A percentile compares a stretch with the other conserved stretches of the same genome.
These are phyloP conservation scores for Orbilia quercus DNA, from an alignment of 2,329 filamentous ascomycete species.

Conservation along the genomic window DNA sequence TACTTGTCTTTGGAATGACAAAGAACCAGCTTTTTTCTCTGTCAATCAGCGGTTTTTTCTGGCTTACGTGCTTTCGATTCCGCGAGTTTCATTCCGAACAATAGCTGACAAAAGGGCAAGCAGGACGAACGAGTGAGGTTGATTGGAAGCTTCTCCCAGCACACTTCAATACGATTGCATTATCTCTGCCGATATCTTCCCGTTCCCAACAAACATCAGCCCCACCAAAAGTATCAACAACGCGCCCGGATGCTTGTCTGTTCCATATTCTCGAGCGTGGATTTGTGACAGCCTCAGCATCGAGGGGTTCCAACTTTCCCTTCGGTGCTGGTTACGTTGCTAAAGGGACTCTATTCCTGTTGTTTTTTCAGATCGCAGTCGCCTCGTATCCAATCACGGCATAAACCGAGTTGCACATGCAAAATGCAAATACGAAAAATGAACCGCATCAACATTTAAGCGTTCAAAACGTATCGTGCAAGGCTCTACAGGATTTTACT, in stretches of 20 bases:
- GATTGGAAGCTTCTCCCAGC: conserved; percentile 31
- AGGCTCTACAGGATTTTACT: too few species aligned
- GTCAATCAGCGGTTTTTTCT: conserved; percentile 16
- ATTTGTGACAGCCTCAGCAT: conserved; percentile 1
- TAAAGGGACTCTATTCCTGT: background rate
- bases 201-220: conserved; percentile 54
- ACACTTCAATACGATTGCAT: conserved; percentile 42
- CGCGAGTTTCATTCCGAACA: conserved; percentile 31
- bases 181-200: conserved; percentile 56
- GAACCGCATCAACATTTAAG: conserved; percentile 4
- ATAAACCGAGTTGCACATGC: conserved; percentile 1
- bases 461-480: too few species aligned
- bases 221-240: conserved; percentile 46
- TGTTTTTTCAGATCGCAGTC: background rate
- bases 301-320: background rate
- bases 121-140: conserved; percentile 36
- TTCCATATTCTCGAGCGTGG: too few species aligned
- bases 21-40: background rate
- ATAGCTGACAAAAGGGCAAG: conserved; percentile 47
- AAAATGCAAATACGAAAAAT: conserved; percentile 13
- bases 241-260: conserved; percentile 11
- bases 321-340: background rate
- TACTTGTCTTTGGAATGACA: conserved; percentile 19
- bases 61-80: conserved; percentile 14
- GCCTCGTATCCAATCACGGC: conserved; percentile 37